phyloP scores from a whole-genome alignment of 2,329 filamentous ascomycete species.

The Ophiostoma tasmaniense region DNA sequence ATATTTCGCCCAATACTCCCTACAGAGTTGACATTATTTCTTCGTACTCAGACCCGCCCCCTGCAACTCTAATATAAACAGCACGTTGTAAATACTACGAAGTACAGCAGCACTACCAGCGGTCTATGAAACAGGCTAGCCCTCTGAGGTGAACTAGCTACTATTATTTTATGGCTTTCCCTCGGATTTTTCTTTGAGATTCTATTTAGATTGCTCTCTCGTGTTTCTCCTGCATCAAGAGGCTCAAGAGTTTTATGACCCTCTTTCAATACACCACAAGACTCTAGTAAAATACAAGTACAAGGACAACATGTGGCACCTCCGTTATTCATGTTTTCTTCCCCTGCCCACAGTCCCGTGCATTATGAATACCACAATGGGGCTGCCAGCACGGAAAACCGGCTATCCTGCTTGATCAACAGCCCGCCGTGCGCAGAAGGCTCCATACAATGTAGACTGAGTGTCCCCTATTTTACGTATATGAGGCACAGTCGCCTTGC shows the following conservation, averaged over 20 bases:
- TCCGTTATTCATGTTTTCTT: not conserved
- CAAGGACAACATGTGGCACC: not conserved
- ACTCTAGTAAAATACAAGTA: not conserved
- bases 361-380: not conserved
- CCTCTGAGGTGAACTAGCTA: not conserved
- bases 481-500: not conserved
- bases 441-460: not conserved
- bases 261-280: not conserved
- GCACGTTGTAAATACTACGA: not conserved
- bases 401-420: not conserved
- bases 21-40: too few relatives aligned
- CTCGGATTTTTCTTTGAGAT: not conserved
- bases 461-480: not conserved
- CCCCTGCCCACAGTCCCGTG: not conserved
- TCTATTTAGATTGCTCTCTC: not conserved
- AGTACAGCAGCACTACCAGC: not conserved
- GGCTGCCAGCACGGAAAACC: not conserved
- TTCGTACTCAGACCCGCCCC: not conserved
- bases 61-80: not conserved
- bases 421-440: not conserved
- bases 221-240: not conserved
- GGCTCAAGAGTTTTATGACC: not conserved
- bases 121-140: not conserved
- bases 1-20: not conserved
- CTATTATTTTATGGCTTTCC: not conserved